These are phyloP conservation scores for Phytopythium mirpurense DNA, from an alignment of 352 stramenopile genomes.

Conservation along the genomic window DNA sequence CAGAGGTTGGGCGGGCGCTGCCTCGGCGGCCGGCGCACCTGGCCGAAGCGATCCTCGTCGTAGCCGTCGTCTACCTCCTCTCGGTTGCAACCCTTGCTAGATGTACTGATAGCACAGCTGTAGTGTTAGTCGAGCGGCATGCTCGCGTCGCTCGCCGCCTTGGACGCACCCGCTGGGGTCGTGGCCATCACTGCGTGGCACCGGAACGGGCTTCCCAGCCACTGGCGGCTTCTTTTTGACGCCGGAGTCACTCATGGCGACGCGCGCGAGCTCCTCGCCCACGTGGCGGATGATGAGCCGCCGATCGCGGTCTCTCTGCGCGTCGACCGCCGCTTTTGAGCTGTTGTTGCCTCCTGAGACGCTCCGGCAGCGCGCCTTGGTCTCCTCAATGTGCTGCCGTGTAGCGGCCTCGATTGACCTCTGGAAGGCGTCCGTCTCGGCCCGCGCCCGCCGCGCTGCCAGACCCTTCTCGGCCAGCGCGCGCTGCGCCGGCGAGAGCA, in stretches of 20 bases:
- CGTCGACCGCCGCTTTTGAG: conserved; percentile 8
- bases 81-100: neutral
- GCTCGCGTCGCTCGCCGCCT: neutral
- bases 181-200: neutral
- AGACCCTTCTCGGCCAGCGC: conserved; percentile 46
- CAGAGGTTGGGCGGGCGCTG: conserved; percentile 48
- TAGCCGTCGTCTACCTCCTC: conserved; percentile 30
- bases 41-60: conserved; percentile 53
- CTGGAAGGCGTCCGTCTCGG: conserved; percentile 36
- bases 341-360: neutral
- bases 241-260: conserved; percentile 27
- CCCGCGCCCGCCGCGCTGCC: conserved; percentile 30
- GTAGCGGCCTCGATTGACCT: conserved; percentile 18
- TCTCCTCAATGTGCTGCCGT: conserved; percentile 25
- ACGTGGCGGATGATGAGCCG: conserved; percentile 60
- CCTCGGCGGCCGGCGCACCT: conserved; percentile 37
- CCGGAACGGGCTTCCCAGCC: neutral
- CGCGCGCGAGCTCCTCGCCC: conserved; percentile 45
- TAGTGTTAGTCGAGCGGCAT: too few species aligned
- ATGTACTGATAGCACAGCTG: neutral
- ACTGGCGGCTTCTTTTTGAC: conserved; percentile 3
- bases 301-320: conserved; percentile 17
- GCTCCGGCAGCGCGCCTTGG: conserved; percentile 18
- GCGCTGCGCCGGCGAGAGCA: conserved; percentile 49
- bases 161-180: neutral